Evolutionary conservation across 352 stramenopile genomes (phyloP).

Genomic region (Phytophthora sp.): DNA sequence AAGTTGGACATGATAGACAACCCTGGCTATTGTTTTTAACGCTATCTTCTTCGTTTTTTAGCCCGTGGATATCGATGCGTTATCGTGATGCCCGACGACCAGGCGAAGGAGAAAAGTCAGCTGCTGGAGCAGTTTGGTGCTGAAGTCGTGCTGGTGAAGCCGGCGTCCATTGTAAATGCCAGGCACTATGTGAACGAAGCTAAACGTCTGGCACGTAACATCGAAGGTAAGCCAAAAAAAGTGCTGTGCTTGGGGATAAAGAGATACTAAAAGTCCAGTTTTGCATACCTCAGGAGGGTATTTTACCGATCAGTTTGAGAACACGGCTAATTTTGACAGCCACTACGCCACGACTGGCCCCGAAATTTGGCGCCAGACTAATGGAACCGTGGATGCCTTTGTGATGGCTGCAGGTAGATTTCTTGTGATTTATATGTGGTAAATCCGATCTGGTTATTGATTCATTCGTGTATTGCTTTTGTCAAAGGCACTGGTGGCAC

Average conservation of each 20-base stretch:
- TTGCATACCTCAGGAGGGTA: constrained; percentile 69
- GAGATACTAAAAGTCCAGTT: neutral
- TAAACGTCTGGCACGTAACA: constrained; percentile 80
- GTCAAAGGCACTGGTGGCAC: constrained; percentile 94
- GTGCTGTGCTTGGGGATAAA: neutral
- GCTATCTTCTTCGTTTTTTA: constrained; percentile 19
- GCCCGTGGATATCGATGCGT: constrained; percentile 94
- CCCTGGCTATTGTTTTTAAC: constrained; percentile 7
- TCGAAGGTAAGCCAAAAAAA: constrained; percentile 51
- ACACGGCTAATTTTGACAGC: constrained; percentile 94
- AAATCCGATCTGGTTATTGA: too few species aligned
- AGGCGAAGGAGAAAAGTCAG: constrained; percentile 92
- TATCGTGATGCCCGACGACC: constrained; percentile 98
- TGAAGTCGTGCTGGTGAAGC: constrained; percentile 89
- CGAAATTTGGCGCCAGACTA: constrained; percentile 95
- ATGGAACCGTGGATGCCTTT: constrained; percentile 95
- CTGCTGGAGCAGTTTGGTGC: constrained; percentile 86
- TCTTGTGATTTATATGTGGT: neutral
- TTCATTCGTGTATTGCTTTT: neutral
- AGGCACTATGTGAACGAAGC: constrained; percentile 99
- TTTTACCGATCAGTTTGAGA: constrained; percentile 99
- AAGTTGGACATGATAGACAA: neutral
- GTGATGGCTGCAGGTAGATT: constrained; percentile 95
- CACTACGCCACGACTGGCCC: constrained; percentile 95
- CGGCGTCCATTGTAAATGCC: constrained; percentile 96